A percentile compares a stretch with the other conserved stretches of the same genome.
Evolutionary conservation across 306 rosid genomes (phyloP).

Genomic region (Geum urbanum): DNA sequence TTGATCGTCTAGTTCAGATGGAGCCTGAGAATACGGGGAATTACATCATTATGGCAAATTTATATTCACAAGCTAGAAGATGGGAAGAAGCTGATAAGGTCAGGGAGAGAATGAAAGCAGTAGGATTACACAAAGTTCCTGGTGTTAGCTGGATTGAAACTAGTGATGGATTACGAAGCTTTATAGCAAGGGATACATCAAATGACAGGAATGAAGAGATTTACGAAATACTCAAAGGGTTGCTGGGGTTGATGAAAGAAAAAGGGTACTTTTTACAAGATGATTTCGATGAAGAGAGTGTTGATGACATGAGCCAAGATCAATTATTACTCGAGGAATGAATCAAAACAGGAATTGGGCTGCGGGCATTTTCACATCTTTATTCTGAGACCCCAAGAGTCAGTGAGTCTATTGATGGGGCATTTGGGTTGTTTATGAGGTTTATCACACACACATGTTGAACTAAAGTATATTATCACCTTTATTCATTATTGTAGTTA

Average conservation of each 20-base stretch:
- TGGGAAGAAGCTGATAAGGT: slow-evolving; percentile 72
- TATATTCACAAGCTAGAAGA: slow-evolving; percentile 70
- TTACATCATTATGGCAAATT: slow-evolving; percentile 79
- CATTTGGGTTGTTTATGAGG: neutral
- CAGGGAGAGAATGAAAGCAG: slow-evolving; percentile 54
- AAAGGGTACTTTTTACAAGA: slow-evolving; percentile 41
- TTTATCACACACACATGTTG: neutral
- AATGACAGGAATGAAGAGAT: slow-evolving; percentile 48
- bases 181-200: slow-evolving; percentile 51
- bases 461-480: neutral
- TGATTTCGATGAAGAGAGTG: slow-evolving; percentile 44
- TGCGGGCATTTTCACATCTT: neutral
- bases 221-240: slow-evolving; percentile 47
- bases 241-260: slow-evolving; percentile 55
- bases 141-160: slow-evolving; percentile 79
- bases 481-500: neutral
- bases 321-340: slow-evolving; percentile 7
- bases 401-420: neutral
- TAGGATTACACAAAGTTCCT: slow-evolving; percentile 60
- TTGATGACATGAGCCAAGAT: slow-evolving; percentile 26
- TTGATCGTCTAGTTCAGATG: slow-evolving; percentile 53
- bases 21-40: slow-evolving; percentile 82
- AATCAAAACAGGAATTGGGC: neutral
- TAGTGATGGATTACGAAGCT: slow-evolving; percentile 39
- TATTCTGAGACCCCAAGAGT: neutral